Base-by-base conservation (phyloP, 140 eudicot species). In the Cichorium intybus region DNA sequence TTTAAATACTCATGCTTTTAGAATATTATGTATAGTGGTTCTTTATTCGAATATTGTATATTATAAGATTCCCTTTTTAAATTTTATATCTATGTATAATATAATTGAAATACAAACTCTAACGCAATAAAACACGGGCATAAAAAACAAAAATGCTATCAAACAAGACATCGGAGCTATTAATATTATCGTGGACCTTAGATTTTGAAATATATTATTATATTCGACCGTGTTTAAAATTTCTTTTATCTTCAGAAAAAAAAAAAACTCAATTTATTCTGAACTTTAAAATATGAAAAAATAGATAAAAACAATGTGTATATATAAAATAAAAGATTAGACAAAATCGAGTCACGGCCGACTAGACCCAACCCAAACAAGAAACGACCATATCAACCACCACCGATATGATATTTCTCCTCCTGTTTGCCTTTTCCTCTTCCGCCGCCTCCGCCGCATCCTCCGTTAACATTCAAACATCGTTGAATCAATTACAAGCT, bases 291-390 rank as follows among this genome's bases (percentile, higher is more conserved):
- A 50, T 14, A 6, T 6, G 33, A 51, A 34, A 50, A 33, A 20
- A 11, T 18, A 69, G 66, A 41, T 24, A 37, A 54, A 66, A 66
- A 51, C 24, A 55, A 41, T 14, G 39, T 16, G 26, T 37, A 31
- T 26, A 18, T 29, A 56, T 28, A 31, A 31, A 34, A 21, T 29
- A 45, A 27, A 57, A 48, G 35, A 7, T 0, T 6, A 18, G 21
- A 20, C 6, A 64, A 56, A 73, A 56, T 12, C 18, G 39, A 56
- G 68, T 57, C 56, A 48, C 24, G 31, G 74, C 79, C 74, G 79
- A 74, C 68, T 73, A 55, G 60, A 64, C 72, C 54, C 31, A 71
- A 52, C 70, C 63, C 29, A 70, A 59, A 54, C 52, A 28, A 33
- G 57, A 54, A 62, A 53, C 62, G 37, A 55, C 46, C 31, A 33